Evolutionary conservation across 139 green algal species (phyloP).

Genomic region (Picochlorum sp.): DNA sequence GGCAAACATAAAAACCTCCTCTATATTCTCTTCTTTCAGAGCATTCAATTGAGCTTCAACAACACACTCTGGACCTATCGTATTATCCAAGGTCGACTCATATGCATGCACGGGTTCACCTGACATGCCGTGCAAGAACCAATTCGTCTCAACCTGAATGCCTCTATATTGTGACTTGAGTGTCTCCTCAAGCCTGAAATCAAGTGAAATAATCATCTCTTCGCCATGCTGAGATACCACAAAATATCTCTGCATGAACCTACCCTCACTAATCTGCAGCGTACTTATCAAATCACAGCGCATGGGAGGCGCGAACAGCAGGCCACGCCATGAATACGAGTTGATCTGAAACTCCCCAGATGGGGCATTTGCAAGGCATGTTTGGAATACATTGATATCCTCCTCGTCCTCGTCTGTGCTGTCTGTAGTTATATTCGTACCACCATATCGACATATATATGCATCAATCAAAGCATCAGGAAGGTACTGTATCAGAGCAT

Average conservation of each 20-base stretch:
- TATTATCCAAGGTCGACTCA: neutral
- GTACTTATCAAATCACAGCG: neutral
- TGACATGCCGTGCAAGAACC: conserved; percentile 4
- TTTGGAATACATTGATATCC: neutral
- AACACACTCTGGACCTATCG: conserved; percentile 1
- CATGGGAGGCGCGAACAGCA: conserved; percentile 6
- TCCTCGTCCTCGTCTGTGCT: neutral
- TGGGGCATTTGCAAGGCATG: neutral
- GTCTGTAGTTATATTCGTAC: neutral
- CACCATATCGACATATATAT: conserved; percentile 1
- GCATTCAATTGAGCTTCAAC: conserved; percentile 5
- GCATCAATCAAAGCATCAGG: conserved; percentile 13
- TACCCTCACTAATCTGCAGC: neutral
- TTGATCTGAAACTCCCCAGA: conserved; percentile 4
- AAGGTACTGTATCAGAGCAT: conserved; percentile 4
- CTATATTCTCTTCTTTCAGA: neutral
- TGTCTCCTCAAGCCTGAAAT: neutral
- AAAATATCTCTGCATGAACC: conserved; percentile 3
- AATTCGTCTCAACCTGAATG: neutral
- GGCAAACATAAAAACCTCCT: conserved; percentile 5
- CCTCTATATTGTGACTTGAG: conserved; percentile 6
- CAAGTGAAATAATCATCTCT: conserved; percentile 4
- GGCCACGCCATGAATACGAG: conserved; percentile 5
- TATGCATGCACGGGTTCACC: neutral
- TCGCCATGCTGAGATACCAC: conserved; percentile 1